Evolutionary conservation across 1,284 basidiomycete genomes (phyloP).

Genomic region (Earliella scabrosa): DNA sequence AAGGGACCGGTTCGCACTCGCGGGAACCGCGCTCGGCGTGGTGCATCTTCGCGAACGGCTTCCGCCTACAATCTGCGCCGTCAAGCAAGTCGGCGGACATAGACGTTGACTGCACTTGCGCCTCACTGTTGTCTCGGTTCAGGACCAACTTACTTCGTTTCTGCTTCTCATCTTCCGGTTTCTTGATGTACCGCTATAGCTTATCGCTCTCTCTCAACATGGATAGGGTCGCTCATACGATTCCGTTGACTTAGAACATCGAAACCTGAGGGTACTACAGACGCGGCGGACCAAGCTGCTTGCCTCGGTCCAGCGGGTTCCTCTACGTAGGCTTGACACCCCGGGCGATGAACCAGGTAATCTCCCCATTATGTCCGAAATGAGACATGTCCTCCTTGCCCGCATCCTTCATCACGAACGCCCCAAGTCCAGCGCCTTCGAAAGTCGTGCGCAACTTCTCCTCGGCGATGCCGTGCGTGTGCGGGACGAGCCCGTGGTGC

Average conservation of each 20-base stretch:
- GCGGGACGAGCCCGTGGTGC: constrained; percentile 50
- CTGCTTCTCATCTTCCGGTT: no score
- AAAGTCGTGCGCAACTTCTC: constrained; percentile 50
- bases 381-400: constrained; percentile 39
- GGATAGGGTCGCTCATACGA: no score
- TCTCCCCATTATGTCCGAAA: constrained; percentile 2
- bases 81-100: no score
- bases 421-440: constrained; percentile 48
- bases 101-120: no score
- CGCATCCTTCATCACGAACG: constrained; percentile 42
- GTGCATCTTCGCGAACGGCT: neutral
- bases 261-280: no score
- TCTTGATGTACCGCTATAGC: no score
- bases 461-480: constrained; percentile 54
- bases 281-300: no score
- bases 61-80: neutral
- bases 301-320: no score
- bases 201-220: no score
- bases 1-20: neutral
- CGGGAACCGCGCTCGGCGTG: neutral
- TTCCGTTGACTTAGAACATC: no score
- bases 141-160: no score
- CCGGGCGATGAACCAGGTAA: constrained; percentile 16
- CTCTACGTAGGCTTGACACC: constrained; percentile 7
- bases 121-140: no score